A percentile compares a stretch with the other conserved stretches of the same genome.
phyloP scores from a whole-genome alignment of 2,329 filamentous ascomycete species.

The Boeremia exigua region DNA sequence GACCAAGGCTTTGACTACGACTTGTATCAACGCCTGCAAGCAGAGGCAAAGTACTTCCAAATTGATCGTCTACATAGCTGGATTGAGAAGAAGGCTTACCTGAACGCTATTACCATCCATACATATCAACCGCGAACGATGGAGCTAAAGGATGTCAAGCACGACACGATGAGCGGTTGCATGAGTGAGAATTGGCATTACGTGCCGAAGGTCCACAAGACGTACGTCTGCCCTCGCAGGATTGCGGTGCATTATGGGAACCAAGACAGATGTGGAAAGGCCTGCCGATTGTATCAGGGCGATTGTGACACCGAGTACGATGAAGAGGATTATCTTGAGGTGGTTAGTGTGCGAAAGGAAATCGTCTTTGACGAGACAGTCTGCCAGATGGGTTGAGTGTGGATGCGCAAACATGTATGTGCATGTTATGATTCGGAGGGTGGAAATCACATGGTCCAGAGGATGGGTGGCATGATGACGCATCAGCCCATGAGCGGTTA shows the following conservation, averaged over 20 bases:
- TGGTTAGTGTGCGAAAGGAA: conserved; percentile 17
- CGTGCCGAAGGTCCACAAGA: not conserved
- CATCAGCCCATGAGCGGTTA: too few species aligned
- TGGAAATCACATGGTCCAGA: too few species aligned
- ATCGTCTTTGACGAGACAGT: conserved; percentile 13
- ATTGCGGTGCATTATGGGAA: conserved; percentile 19
- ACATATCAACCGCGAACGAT: not conserved
- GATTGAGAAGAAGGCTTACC: conserved; percentile 36
- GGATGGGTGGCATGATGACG: not conserved
- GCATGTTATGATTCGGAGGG: too few species aligned
- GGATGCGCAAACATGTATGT: not conserved
- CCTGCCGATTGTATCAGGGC: conserved; percentile 3
- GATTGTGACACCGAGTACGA: conserved; percentile 11
- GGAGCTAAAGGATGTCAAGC: not conserved
- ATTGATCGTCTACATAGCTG: conserved; percentile 39
- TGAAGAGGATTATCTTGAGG: conserved; percentile 9
- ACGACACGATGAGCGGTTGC: not conserved
- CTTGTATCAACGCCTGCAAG: conserved; percentile 41
- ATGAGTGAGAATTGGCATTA: conserved; percentile 1
- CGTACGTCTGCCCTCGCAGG: conserved; percentile 24
- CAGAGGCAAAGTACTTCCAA: conserved; percentile 46
- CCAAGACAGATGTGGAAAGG: conserved; percentile 8
- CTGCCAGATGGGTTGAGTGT: not conserved
- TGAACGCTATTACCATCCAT: conserved; percentile 25
- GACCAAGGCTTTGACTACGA: conserved; percentile 41